Base-by-base conservation (phyloP, 2,329 filamentous ascomycete genomes). In the Alternaria consortialis region DNA sequence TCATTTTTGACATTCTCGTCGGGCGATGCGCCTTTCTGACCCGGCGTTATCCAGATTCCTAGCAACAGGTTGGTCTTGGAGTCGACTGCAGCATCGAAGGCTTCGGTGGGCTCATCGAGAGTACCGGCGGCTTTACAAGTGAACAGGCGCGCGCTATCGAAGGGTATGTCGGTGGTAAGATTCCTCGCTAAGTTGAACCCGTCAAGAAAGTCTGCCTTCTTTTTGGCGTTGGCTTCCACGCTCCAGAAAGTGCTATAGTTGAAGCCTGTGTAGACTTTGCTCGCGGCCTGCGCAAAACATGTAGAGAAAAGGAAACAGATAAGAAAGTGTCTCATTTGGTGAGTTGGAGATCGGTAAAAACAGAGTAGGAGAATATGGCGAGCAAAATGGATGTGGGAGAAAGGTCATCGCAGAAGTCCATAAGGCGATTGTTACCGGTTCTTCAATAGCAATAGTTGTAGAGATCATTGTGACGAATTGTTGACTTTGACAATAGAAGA, bases 131-230 rank as follows among this genome's bases (percentile, higher is more conserved):
- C 60, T 15, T 84, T 91, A 87, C 58, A 90, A 80, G 90, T 92
- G 79, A 90, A 93, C 25, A 92, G 82, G 57, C 90, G 87, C 27
- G 88, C 90, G 62, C 86, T 89, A 71, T 83, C 88, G 81, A 91
- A 92, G 47, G 85, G 86, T 7, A 83, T 80, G 32, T 88, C 46
- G 7, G 66, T 67, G 23, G 60, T 62, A 13, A 75, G 66, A 17
- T 60, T 71, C 13, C 68, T 61, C 1, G 72, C 72, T 2, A 69
- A 47, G 27, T 65, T 63, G 55, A 75, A 77, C 27, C 59, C 57
- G 9, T 67, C 56, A 17, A 60, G 47, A 50, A 74, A 75, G 40
- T 76, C 71, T 11, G 50, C 61, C 32, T 69, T 67, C 40, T 37
- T 52, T 40, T 75, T 76, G 9, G 44, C 53, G 5, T 69, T 70